Evolutionary conservation across 176 grass and related monocot species (phyloP), one percentile per base, ranked within the genome.

Genomic region (Alloteropsis semialata): DNA sequence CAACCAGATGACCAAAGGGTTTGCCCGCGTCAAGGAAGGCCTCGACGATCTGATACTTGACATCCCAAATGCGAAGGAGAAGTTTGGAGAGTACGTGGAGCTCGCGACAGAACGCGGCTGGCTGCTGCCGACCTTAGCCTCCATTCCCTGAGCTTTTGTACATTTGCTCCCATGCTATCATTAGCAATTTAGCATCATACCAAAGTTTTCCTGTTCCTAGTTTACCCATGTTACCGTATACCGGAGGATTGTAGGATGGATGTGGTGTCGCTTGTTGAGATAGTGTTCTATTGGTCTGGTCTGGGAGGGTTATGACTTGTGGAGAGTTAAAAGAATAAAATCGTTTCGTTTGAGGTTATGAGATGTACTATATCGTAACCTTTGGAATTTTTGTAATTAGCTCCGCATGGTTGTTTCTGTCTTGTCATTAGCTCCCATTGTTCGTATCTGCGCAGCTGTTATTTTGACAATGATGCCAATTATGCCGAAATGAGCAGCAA

Each of bases 1-100:
- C 71, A 93, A 91, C 76, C 94, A 97, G 89, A 97, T 97, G 87
- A 93, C 87, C 5, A 80, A 91, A 21, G 94, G 91, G 19, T 97
- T 97, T 27, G 69, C 81, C 32, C 89, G 94, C 0, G 84, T 97
- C 77, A 93, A 86, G 63, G 89, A 93, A 84, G 84, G 89, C 33
- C 89, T 97, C 0, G 89, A 97, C 37, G 91, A 97, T 81, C 85
- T 97, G 81, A 74, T 81, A 79, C 86, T 97, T 3, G 94, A 93
- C 88, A 87, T 97, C 57, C 94, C 94, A 0, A 91, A 93, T 33
- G 91, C 91, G 0, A 76, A 57, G 49, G 86, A 93, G 68, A 97
- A 93, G 87, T 97, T 91, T 44, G 84, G 63, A 44, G 81, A 17
- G 8, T 97, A 85, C 5, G 81, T 91, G 55, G 81, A 93, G 48